phyloP scores from a whole-genome alignment of 2,329 filamentous ascomycete genomes.

The Ophiostoma ips region DNA sequence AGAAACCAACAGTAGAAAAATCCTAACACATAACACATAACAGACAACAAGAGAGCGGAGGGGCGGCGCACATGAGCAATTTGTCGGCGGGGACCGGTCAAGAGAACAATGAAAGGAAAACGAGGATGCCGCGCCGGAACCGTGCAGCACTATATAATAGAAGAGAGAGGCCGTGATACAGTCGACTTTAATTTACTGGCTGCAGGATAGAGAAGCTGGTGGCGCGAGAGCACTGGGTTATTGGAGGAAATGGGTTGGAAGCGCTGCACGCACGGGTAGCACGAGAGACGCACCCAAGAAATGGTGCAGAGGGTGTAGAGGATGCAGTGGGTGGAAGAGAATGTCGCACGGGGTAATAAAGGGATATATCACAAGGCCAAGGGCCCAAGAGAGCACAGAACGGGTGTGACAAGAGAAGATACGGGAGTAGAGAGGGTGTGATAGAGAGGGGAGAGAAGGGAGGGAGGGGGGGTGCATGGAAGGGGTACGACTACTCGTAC shows the following conservation, averaged over 20 bases:
- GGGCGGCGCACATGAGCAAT: neutral
- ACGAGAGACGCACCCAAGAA: neutral
- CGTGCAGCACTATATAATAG: no score
- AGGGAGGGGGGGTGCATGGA: neutral
- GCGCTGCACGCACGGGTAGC: neutral
- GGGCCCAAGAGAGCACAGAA: neutral
- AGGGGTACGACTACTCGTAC: neutral
- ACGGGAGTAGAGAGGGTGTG: neutral
- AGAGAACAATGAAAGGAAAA: neutral
- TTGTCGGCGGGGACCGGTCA: neutral
- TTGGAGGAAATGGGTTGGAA: neutral
- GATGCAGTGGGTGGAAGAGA: neutral
- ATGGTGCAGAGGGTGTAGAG: no score
- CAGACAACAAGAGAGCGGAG: no score
- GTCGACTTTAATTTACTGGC: neutral
- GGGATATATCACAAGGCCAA: neutral
- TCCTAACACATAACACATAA: neutral
- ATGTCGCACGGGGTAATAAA: neutral
- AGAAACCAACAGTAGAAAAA: neutral
- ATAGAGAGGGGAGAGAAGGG: neutral
- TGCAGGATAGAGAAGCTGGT: neutral
- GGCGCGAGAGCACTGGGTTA: conserved; percentile 1
- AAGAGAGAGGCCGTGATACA: neutral
- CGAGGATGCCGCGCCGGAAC: neutral
- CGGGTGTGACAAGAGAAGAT: neutral